Percentiles rank a stretch among this genome's conserved stretches.
Conservation (phyloP, 345 rosid genomes). For the Heritiera littoralis region DNA sequence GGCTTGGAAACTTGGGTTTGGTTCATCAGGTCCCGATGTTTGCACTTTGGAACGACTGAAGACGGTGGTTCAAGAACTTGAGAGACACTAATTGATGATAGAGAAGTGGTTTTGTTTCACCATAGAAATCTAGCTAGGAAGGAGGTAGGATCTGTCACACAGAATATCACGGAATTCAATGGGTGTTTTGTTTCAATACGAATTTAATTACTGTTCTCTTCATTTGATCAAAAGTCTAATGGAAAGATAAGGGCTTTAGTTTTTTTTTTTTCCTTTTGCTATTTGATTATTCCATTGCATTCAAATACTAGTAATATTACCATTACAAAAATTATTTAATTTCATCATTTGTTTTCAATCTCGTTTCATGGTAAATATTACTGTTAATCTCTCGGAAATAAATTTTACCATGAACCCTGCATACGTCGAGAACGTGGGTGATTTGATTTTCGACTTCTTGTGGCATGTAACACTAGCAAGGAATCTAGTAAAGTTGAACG, state of each 20-base stretch:
- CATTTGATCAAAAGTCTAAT: background rate
- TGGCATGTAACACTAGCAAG: background rate
- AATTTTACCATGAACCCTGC: no score
- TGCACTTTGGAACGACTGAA: slow-evolving; percentile 59
- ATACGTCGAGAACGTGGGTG: no score
- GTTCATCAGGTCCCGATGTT: slow-evolving; percentile 58
- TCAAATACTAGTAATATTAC: no score
- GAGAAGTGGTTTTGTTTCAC: slow-evolving; percentile 5
- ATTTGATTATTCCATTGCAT: no score
- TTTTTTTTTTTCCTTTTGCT: background rate
- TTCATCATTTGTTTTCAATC: no score
- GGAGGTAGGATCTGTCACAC: slow-evolving; percentile 8
- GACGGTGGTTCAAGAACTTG: background rate
- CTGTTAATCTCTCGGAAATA: no score
- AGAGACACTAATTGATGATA: background rate
- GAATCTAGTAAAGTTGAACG: background rate
- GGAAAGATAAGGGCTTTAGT: no score
- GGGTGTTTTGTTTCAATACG: background rate
- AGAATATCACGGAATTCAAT: background rate
- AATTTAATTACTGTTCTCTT: background rate
- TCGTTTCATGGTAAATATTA: no score
- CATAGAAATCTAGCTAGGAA: slow-evolving; percentile 3
- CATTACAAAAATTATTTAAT: no score
- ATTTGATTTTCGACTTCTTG: no score
- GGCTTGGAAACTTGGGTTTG: slow-evolving; percentile 39